Percentiles rank a stretch among this genome's conserved stretches.
Conservation (phyloP, 2,329 filamentous ascomycete species). For the Colletotrichum trifolii region DNA sequence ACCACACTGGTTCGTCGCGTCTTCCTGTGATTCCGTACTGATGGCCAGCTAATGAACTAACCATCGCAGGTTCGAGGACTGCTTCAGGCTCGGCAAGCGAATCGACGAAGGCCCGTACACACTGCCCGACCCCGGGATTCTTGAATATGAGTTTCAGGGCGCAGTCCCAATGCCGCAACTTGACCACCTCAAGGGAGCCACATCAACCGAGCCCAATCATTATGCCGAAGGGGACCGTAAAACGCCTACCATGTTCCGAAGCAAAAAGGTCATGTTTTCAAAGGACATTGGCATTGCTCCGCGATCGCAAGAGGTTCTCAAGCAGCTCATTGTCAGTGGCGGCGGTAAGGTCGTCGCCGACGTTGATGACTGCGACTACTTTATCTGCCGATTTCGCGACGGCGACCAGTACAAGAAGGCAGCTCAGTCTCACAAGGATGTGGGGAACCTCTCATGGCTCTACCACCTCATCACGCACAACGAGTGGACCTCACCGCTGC, state of each 20-base stretch:
- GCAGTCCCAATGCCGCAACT: conserved; percentile 67
- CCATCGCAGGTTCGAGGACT: conserved; percentile 89
- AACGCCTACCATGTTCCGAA: conserved; percentile 79
- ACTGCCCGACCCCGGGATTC: conserved; percentile 86
- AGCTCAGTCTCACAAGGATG: conserved; percentile 80
- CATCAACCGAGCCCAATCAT: conserved; percentile 59
- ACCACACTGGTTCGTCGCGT: conserved; percentile 79
- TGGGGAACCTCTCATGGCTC: conserved; percentile 94
- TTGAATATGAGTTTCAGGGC: conserved; percentile 69
- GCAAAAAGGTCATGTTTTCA: conserved; percentile 82
- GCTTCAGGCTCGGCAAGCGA: conserved; percentile 88
- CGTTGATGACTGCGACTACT: conserved; percentile 80
- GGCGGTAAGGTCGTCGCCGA: conserved; percentile 76
- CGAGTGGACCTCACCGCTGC: conserved; percentile 86
- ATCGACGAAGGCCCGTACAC: conserved; percentile 90
- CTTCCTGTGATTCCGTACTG: not conserved
- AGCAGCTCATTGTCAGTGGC: conserved; percentile 75
- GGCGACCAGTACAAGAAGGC: conserved; percentile 82
- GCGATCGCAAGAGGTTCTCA: conserved; percentile 74
- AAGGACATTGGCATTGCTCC: conserved; percentile 77
- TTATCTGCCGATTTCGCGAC: conserved; percentile 88
- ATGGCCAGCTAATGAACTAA: conserved; percentile 36
- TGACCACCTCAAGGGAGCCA: conserved; percentile 75
- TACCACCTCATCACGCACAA: conserved; percentile 92
- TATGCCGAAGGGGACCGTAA: conserved; percentile 56